phyloP scores from a whole-genome alignment of 129 eudicot species.

The Artemisia annua region DNA sequence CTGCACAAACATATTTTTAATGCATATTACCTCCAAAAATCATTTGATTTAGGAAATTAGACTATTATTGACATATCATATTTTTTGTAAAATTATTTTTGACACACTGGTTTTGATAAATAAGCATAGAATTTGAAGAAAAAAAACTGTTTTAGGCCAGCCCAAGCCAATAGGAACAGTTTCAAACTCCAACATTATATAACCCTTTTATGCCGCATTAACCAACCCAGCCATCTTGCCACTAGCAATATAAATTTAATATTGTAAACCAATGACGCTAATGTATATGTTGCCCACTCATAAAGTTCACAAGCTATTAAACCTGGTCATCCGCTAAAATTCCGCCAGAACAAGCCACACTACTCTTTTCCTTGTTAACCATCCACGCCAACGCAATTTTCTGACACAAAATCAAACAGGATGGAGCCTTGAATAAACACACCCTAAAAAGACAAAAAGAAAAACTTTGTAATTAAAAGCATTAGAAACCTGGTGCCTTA shows the following conservation, averaged over 20 bases:
- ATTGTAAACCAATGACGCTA: neutral
- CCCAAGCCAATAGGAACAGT: neutral
- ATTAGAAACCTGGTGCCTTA: conserved; percentile 84
- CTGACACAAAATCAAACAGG: conserved; percentile 36
- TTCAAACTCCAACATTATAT: neutral
- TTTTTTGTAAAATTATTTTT: no score
- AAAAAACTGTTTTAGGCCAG: neutral
- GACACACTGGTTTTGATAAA: no score
- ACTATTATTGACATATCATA: no score
- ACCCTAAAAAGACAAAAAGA: neutral
- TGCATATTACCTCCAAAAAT: neutral
- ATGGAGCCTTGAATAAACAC: conserved; percentile 10
- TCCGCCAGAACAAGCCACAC: conserved; percentile 75
- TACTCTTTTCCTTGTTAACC: conserved; percentile 75
- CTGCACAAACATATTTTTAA: neutral
- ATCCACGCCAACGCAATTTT: conserved; percentile 95
- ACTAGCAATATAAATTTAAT: neutral
- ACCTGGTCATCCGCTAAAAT: conserved; percentile 98
- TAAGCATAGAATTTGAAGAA: no score
- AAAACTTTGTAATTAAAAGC: conserved; percentile 6
- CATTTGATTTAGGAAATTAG: neutral
- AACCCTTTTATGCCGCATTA: no score
- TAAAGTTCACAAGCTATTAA: conserved; percentile 10
- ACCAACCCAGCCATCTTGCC: neutral
- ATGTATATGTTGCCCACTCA: neutral